phyloP scores from a whole-genome alignment of 163 green algal species.

The Volvox carteri region DNA sequence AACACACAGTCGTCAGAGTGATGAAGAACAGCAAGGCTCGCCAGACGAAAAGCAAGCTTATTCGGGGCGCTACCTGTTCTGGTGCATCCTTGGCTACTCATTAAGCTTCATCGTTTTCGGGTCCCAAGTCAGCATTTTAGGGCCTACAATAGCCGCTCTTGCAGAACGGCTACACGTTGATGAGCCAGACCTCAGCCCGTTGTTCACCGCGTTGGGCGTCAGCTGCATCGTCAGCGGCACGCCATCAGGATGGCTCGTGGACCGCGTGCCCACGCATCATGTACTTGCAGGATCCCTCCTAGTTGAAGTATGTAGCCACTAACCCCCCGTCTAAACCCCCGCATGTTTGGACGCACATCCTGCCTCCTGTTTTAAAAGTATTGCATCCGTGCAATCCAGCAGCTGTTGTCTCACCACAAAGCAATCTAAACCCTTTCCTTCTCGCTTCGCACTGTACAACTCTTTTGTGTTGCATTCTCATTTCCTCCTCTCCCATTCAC shows the following conservation, averaged over 20 bases:
- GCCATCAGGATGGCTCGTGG: slow-evolving; percentile 67
- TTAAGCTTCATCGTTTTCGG: slow-evolving; percentile 70
- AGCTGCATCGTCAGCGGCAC: slow-evolving; percentile 68
- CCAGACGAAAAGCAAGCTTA: not conserved
- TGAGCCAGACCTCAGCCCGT: slow-evolving; percentile 60
- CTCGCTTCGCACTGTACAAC: not conserved
- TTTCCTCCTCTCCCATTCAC: not conserved
- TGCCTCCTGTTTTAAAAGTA: too few relatives aligned
- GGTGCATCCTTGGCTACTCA: slow-evolving; percentile 66
- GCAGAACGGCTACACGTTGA: slow-evolving; percentile 49
- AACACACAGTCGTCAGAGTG: not conserved
- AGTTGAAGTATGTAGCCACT: slow-evolving; percentile 50
- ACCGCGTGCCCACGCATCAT: slow-evolving; percentile 63
- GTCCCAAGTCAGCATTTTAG: slow-evolving; percentile 66
- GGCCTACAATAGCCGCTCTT: slow-evolving; percentile 62
- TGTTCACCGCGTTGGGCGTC: slow-evolving; percentile 69
- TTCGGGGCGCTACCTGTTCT: slow-evolving; percentile 31
- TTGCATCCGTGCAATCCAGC: too few relatives aligned
- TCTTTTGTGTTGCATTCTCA: not conserved
- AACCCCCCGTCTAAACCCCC: not conserved
- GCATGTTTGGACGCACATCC: too few relatives aligned
- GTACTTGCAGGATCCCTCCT: slow-evolving; percentile 64
- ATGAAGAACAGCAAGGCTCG: slow-evolving; percentile 23
- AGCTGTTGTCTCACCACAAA: too few relatives aligned
- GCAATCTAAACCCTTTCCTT: not conserved